Evolutionary conservation across 768 basidiomycete species (phyloP).

Genomic region (Mycena olivaceomarginata): DNA sequence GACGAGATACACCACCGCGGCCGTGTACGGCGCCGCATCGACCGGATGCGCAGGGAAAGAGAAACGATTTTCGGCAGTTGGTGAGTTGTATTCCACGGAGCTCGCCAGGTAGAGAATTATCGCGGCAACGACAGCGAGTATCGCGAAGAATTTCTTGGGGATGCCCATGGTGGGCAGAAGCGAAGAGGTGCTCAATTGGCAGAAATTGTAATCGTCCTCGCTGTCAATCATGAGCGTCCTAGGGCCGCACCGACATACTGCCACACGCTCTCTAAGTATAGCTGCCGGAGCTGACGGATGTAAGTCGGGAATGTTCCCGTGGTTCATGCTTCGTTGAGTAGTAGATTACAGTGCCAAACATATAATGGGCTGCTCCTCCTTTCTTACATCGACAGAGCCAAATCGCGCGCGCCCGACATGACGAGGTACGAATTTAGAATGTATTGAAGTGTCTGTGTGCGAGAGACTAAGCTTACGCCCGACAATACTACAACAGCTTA

Average conservation of each 20-base stretch:
- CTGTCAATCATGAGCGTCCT: background rate
- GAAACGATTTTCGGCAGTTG: background rate
- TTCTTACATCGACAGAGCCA: too few species aligned
- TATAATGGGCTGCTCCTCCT: too few species aligned
- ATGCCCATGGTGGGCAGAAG: background rate
- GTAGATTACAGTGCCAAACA: background rate
- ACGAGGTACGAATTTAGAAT: too few species aligned
- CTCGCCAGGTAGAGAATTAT: background rate
- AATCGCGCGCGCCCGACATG: too few species aligned
- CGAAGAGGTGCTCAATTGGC: background rate
- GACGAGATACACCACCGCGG: slow-evolving; percentile 14
- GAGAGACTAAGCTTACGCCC: too few species aligned
- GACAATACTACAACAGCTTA: too few species aligned
- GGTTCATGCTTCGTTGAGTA: background rate
- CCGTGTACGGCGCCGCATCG: slow-evolving; percentile 1
- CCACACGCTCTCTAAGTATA: background rate
- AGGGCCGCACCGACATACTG: background rate
- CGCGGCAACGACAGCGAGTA: background rate
- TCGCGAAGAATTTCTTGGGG: background rate
- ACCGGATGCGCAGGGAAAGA: background rate
- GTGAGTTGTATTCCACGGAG: background rate
- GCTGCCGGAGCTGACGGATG: background rate
- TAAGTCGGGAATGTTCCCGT: background rate
- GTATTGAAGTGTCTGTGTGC: too few species aligned
- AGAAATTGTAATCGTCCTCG: background rate